Evolutionary conservation across 768 basidiomycete genomes (phyloP), one percentile per base, ranked within the genome.

Genomic region (Astraeus odoratus): DNA sequence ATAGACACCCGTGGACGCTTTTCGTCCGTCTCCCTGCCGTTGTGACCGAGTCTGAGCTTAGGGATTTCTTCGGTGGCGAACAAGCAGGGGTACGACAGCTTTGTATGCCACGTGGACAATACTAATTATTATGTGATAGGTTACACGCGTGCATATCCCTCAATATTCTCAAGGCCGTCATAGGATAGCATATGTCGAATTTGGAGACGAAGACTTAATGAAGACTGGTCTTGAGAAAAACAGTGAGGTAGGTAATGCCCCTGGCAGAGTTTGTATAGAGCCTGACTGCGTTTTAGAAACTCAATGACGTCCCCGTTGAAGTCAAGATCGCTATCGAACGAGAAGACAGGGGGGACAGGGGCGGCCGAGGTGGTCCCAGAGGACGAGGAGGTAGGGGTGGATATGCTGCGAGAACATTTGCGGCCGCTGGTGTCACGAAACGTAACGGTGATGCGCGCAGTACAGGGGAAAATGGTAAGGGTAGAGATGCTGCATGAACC

Each of bases 151-250:
- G 42, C 72, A 74, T 48, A 73, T 83, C 47, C 86, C 85, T 0
- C 51, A 64, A 26, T 62, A 51, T 10, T 72, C 65, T 53, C 54
- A 64, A 4, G 76, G 77, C 8, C 77, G 81, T 37, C 65, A 66
- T 44, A 78, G 74, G 52, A 70, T 91, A 46, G 87, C 81, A 1
- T 96, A 91, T 58, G 78, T 96, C 42, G 93, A 95, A 58, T 96
- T 95, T 64, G 84, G 80, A 4, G 86, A 89, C 54, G 90, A 94
- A 56, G 86, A 85, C 37, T 72, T 81, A 8, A 88, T 93, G 86
- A 86, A 79, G 54, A 75, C 71, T 16, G 92, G 84, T 0, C 66
- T 94, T 18, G 81, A 77, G 36, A 85, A 81, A 55, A 83, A 87
- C 51, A 76, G 73, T 20, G 80, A 81, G 63, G 90, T 91, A 51